Base-by-base conservation (phyloP, 495 filamentous ascomycete genomes). In the Parathielavia appendiculata region DNA sequence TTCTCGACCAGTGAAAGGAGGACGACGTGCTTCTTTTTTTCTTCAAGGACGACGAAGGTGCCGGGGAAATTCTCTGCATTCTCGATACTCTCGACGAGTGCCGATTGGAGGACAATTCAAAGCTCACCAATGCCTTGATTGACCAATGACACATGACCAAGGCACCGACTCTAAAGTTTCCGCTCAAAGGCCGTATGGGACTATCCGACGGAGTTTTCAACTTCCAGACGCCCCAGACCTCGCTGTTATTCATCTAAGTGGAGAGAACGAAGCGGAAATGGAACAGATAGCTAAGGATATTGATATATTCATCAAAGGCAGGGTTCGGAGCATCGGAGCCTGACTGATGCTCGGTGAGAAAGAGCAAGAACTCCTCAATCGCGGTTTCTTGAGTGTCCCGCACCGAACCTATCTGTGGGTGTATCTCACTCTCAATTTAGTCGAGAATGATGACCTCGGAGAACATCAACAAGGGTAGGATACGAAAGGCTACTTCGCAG, bases 11-110 rank as follows among this genome's bases (percentile, higher is more conserved):
- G 60, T 0, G 39, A 53, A 30, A 40, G 48, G 4, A 51, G 60
- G 40, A 70, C 68, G 0, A 68, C 59, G 6, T 80, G 78, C 53
- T 82, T 79, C 62, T 84, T 83, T 67, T 83, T 84, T n/a, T n/a
- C 63, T 83, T 85, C 68, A 83, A 83, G 52, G 79, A 82, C 38
- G 75, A 77, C 57, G 50, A 66, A n/a, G 49, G 63, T 39, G 72
- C 73, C 36, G 73, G 74, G n/a, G 67, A 76, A 44, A 70, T 81
- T 32, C 59, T 83, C 36, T 79, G 75, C 49, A 55, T 83, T 39
- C 26, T 84, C 3, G 79, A 83, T 61, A 76, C 77, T 7, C 63
- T 83, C 0, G 73, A 77, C 49, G 73, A 75, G 63, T 76, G 71
- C 57, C 58, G 59, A 49, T 51, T 62, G 12, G 16, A 13, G 4